Evolutionary conservation across 2,329 filamentous ascomycete genomes (phyloP).

Genomic region (Hypocreales sp.): DNA sequence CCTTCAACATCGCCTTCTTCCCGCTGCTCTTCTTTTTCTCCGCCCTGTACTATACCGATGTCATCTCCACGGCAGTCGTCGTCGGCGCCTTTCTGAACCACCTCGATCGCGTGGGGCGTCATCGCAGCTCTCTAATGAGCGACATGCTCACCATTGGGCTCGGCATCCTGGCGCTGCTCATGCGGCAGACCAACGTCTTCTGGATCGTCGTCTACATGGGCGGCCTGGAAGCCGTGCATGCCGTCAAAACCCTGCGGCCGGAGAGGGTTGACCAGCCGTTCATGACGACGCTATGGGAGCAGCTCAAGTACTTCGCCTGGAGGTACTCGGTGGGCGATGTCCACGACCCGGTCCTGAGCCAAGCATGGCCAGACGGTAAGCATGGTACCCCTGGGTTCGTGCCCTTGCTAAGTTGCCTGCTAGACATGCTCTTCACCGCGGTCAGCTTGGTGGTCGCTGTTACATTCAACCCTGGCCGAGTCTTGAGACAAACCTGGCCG

Average conservation of each 20-base stretch:
- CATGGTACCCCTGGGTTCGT: background rate
- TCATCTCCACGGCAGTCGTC: conserved; percentile 65
- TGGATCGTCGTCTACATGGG: conserved; percentile 76
- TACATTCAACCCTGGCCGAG: conserved; percentile 26
- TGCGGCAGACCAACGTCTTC: conserved; percentile 93
- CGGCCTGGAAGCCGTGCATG: conserved; percentile 38
- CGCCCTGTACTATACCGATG: conserved; percentile 86
- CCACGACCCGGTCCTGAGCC: conserved; percentile 35
- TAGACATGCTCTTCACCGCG: conserved; percentile 39
- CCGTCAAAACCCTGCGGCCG: conserved; percentile 27
- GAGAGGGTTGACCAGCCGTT: conserved; percentile 12
- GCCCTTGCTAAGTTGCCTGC: conserved; percentile 5
- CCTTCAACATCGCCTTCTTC: conserved; percentile 70
- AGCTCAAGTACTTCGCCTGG: conserved; percentile 21
- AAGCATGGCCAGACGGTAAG: conserved; percentile 35
- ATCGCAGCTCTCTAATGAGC: conserved; percentile 16
- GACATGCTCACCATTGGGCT: conserved; percentile 32
- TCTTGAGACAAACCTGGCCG: conserved; percentile 37
- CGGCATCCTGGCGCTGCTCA: conserved; percentile 53
- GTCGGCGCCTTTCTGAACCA: conserved; percentile 51
- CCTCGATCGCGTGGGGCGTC: conserved; percentile 24
- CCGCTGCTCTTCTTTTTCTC: conserved; percentile 94
- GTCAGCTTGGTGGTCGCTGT: conserved; percentile 49
- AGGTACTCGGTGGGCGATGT: conserved; percentile 34
- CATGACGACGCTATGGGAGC: conserved; percentile 15